Conservation (phyloP, 1,284 basidiomycete genomes). For the Cutaneotrichosporon sp. region DNA sequence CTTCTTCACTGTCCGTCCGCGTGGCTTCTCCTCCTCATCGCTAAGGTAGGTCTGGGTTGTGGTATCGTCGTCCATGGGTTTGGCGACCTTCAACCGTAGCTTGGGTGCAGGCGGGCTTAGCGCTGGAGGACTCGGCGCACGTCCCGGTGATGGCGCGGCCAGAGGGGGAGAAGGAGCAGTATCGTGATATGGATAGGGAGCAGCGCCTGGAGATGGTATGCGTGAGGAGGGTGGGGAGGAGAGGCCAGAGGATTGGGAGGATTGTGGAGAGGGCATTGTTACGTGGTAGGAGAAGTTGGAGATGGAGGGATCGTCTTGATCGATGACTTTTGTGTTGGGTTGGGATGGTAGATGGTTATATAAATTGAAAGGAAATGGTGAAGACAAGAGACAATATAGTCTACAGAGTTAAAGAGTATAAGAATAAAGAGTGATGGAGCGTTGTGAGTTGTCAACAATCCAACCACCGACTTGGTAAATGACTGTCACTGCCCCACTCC, state of each 20-base stretch:
- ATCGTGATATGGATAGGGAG: not conserved
- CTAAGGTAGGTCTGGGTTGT: too few species aligned
- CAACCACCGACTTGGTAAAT: too few species aligned
- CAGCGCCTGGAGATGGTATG: not conserved
- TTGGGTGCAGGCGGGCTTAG: not conserved
- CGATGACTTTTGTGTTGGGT: too few species aligned
- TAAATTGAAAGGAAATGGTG: too few species aligned
- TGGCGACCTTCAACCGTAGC: conserved; percentile 14
- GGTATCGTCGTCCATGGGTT: not conserved
- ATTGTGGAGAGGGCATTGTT: conserved; percentile 2
- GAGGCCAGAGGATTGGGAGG: not conserved
- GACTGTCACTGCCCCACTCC: too few species aligned
- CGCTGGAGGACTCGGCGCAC: not conserved
- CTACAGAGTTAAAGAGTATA: too few species aligned
- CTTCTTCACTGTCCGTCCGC: not conserved
- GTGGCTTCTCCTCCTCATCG: not conserved
- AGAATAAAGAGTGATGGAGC: too few species aligned
- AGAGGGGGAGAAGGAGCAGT: not conserved
- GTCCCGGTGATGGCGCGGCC: not conserved
- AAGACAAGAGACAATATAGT: too few species aligned
- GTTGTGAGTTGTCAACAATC: too few species aligned
- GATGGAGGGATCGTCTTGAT: not conserved
- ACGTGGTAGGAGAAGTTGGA: not conserved
- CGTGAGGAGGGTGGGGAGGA: conserved; percentile 3
- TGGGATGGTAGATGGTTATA: too few species aligned